Percentiles rank a stretch among this genome's conserved stretches.
Evolutionary conservation across 2,329 filamentous ascomycete genomes (phyloP).

Genomic region (Sporothrix brasiliensis): DNA sequence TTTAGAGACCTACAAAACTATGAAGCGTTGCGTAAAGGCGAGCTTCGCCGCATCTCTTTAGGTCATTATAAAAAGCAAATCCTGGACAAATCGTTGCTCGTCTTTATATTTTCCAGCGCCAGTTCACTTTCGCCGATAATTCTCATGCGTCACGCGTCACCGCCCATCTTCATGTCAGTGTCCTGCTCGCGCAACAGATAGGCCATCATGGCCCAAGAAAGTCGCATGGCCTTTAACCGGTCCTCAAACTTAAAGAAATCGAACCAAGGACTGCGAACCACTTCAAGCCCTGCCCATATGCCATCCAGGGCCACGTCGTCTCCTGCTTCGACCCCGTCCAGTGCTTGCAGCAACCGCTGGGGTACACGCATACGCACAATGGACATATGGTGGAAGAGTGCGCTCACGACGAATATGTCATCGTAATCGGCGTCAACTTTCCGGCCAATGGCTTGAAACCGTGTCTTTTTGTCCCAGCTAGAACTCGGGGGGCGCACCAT

Average conservation of each 20-base stretch:
- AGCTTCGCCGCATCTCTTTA: neutral
- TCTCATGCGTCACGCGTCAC: neutral
- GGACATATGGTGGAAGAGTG: slow-evolving; percentile 64
- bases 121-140: too few relatives aligned
- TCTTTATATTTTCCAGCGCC: neutral
- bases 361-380: slow-evolving; percentile 63
- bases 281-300: slow-evolving; percentile 46
- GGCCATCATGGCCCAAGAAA: slow-evolving; percentile 63
- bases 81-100: neutral
- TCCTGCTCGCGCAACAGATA: slow-evolving; percentile 58
- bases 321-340: slow-evolving; percentile 51
- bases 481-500: slow-evolving; percentile 61
- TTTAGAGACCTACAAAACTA: neutral
- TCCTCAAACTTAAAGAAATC: slow-evolving; percentile 61
- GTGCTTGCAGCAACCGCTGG: slow-evolving; percentile 53
- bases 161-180: slow-evolving; percentile 30
- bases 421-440: slow-evolving; percentile 54
- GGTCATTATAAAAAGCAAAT: neutral
- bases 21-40: neutral
- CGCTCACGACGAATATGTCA: slow-evolving; percentile 64
- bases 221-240: slow-evolving; percentile 58
- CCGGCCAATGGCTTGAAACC: slow-evolving; percentile 61
- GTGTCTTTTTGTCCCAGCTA: slow-evolving; percentile 63
- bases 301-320: slow-evolving; percentile 22
- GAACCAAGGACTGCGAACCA: slow-evolving; percentile 64